Conservation (phyloP, 345 rosid genomes). For the Hibiscus mutabilis region DNA sequence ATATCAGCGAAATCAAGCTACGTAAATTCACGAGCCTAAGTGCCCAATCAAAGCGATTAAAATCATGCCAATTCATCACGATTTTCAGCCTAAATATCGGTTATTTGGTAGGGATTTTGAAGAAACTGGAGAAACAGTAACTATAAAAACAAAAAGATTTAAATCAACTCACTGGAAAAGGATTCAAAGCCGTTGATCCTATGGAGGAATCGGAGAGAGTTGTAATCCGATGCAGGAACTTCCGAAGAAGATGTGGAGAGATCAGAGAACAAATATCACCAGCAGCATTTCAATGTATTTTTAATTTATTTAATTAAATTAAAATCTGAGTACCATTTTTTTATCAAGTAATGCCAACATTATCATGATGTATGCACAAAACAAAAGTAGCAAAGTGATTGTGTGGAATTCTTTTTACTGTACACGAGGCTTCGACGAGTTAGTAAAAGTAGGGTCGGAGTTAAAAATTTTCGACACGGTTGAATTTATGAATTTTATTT, state of each 20-base stretch:
- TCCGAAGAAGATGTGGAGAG: not conserved
- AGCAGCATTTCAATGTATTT: not conserved
- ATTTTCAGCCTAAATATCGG: not conserved
- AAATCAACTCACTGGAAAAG: not conserved
- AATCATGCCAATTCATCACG: not conserved
- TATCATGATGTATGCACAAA: no score
- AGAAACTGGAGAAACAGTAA: not conserved
- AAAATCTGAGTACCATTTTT: not conserved
- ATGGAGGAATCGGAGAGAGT: not conserved
- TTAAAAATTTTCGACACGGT: no score
- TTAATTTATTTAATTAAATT: not conserved
- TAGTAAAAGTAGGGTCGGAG: no score
- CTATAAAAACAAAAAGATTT: not conserved
- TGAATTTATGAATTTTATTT: no score
- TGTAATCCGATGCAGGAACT: not conserved
- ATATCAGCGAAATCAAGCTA: not conserved
- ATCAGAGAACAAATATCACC: not conserved
- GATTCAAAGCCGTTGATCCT: not conserved
- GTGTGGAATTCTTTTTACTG: no score
- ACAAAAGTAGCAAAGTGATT: no score
- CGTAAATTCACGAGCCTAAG: not conserved
- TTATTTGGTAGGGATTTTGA: not conserved
- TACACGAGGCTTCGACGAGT: no score
- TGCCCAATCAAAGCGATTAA: not conserved
- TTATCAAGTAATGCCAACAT: not conserved